Base-by-base conservation (phyloP, 257 asterid genomes). In the Verbascum thapsus region DNA sequence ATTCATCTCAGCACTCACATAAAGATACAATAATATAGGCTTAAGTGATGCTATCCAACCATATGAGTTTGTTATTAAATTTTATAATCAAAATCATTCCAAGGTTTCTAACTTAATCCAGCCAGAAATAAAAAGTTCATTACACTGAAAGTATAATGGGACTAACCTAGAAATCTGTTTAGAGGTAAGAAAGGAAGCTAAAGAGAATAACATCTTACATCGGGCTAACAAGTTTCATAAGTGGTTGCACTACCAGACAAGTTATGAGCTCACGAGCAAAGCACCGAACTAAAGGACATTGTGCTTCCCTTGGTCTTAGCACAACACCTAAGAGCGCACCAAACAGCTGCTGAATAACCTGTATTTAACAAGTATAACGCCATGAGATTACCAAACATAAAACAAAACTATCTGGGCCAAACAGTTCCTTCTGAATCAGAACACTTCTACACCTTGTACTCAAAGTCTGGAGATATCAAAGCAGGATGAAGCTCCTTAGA, bases 401-500 rank as follows among this genome's bases (percentile, higher is more conserved):
- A 57, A 16, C 63, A 42, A 54, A 69, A 54, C 18, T 13, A 56
- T 42, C 13, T 58, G 9, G 52, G 62, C n/a, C n/a, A 34, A 78
- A 47, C 26, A 50, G 66, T 53, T 67, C 71, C 61, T 78, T 73
- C 60, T 49, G 58, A 61, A 74, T 58, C 42, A 69, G 77, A 80
- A 74, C 77, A 73, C 79, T 82, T 81, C 64, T 81, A 80, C 84
- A 90, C 98, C 98, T 90, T 90, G 91, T 90, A 88, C 95, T 90
- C 98, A 84, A 89, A 72, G 81, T 88, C 96, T 47, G 96, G 60
- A 71, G 95, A 88, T 79, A 85, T 72, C 81, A 90, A 72, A 70
- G 98, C 98, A 61, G 98, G 98, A 66, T 90, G 98, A 69, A 85
- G 96, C 78, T 88, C 91, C 82, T 88, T 82, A 63, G 95, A 75